Base-by-base conservation (phyloP, 805 yeast genomes). In the Komagataella ulmi region DNA sequence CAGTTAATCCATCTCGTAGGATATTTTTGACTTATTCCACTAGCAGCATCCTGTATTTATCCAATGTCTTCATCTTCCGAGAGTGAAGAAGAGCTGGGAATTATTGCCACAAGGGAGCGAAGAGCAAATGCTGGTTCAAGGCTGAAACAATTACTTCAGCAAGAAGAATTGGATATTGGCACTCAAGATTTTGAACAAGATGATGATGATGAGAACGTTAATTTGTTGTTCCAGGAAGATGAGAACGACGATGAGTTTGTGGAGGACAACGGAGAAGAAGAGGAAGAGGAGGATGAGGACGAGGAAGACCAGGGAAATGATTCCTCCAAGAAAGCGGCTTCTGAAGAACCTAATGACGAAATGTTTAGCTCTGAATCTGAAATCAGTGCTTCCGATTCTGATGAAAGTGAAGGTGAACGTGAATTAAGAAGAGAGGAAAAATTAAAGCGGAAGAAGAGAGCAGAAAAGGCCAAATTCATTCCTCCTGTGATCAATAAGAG, bases 111-210 rank as follows among this genome's bases (percentile, higher is more conserved):
- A 3, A 76, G 97, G 55, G 69, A 79, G 54, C 73, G 88, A 56
- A 79, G 99, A 51, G 66, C 88, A 47, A 93, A 91, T 67, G 99
- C 99, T 1, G 99, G 99, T 14, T 84, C 87, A 50, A 73, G 93
- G 51, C 71, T 93, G 62, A 79, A 79, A 59, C 80, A 80, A 52
- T 73, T 93, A 54, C 69, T 93, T 17, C 85, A 81, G 53, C 74
- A 86, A 24, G 96, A 83, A 58, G 85, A 79, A 55, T 83, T 79
- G 48, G 61, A 68, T 7, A 57, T 65, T 1, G 69, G 64, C 6
- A 62, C 69, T 12, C 71, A 69, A 14, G 73, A 71, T 3, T 60
- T 61, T 40, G 52, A 51, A 5, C 47, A n/a, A 55, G 56, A 56
- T 5, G 88, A 87, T 46, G 95, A 85, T 46, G 95, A 87, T 55